phyloP scores from a whole-genome alignment of 2,329 filamentous ascomycete species.

The Ascochyta clinopodiicola region DNA sequence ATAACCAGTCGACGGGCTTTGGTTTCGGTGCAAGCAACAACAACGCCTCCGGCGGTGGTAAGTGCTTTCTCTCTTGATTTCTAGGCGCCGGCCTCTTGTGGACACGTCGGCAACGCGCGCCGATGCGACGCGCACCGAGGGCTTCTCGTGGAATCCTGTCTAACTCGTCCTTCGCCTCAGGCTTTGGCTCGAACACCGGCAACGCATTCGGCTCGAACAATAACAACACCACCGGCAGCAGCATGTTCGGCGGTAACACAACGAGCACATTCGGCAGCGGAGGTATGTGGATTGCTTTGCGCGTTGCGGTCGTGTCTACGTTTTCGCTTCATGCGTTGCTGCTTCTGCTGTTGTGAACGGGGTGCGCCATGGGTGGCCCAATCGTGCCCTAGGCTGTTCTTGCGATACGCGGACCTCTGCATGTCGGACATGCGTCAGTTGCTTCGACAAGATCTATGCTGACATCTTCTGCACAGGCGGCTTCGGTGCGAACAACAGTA shows the following conservation, averaged over 20 bases:
- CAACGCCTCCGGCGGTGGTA: slow-evolving; percentile 58
- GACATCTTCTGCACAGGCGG: slow-evolving; percentile 38
- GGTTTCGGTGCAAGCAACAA: slow-evolving; percentile 51
- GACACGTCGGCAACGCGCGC: slow-evolving; percentile 39
- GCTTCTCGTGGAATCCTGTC: slow-evolving; percentile 40
- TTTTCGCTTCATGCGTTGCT: slow-evolving; percentile 10
- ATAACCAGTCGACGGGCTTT: slow-evolving; percentile 41
- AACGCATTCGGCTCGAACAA: slow-evolving; percentile 46
- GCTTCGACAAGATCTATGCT: slow-evolving; percentile 14
- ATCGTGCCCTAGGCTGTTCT: background rate
- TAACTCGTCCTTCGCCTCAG: slow-evolving; percentile 51
- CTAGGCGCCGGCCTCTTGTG: slow-evolving; percentile 23
- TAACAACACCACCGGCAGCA: slow-evolving; percentile 38
- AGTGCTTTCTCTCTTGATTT: slow-evolving; percentile 44
- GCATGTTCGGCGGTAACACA: slow-evolving; percentile 42
- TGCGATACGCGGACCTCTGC: background rate
- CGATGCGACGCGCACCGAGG: slow-evolving; percentile 35
- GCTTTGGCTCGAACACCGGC: slow-evolving; percentile 49
- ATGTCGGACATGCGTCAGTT: background rate
- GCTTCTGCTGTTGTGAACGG: background rate
- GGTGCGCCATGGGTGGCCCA: background rate
- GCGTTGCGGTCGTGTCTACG: slow-evolving; percentile 37
- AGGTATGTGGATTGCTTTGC: slow-evolving; percentile 48
- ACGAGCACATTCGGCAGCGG: slow-evolving; percentile 46
- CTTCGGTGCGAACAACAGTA: slow-evolving; percentile 38